Percentiles rank a stretch among this genome's conserved stretches.
Evolutionary conservation across 2,329 filamentous ascomycete species (phyloP).

Genomic region (Grosmannia clavigera): DNA sequence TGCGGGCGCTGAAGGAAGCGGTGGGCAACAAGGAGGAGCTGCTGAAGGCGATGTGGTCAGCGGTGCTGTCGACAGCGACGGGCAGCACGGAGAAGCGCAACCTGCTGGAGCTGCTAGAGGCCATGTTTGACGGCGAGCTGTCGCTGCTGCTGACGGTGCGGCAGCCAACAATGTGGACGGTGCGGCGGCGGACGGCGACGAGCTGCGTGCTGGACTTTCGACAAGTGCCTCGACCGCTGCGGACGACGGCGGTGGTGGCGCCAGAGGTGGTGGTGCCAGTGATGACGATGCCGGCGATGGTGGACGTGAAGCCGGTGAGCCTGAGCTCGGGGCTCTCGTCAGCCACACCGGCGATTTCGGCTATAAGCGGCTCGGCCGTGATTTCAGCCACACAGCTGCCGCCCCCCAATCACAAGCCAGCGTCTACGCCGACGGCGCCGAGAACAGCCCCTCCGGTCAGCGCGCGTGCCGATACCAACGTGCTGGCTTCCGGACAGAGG

Average conservation of each 20-base stretch:
- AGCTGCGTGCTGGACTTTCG: constrained; percentile 10
- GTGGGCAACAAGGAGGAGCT: constrained; percentile 30
- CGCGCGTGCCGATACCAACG: not conserved
- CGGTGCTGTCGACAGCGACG: constrained; percentile 33
- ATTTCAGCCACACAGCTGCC: not conserved
- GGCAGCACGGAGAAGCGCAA: constrained; percentile 35
- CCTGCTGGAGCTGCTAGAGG: constrained; percentile 36
- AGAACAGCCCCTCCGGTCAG: not conserved
- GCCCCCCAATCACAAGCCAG: no score
- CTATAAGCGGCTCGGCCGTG: no score
- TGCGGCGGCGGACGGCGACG: constrained; percentile 12
- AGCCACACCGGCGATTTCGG: not conserved
- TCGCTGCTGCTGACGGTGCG: constrained; percentile 33
- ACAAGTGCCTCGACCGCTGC: constrained; percentile 9
- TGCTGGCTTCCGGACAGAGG: not conserved
- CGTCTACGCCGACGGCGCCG: no score
- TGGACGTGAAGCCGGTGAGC: no score
- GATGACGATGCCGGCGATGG: not conserved
- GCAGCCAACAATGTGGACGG: constrained; percentile 34
- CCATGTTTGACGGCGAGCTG: constrained; percentile 36
- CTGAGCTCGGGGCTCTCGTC: not conserved
- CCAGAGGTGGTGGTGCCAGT: not conserved
- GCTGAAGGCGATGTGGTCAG: constrained; percentile 34
- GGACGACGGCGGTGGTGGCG: not conserved
- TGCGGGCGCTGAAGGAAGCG: constrained; percentile 36